Evolutionary conservation across 83 land plant genomes (phyloP), one percentile per base, ranked within the genome.

Genomic region (Larix sibirica): DNA sequence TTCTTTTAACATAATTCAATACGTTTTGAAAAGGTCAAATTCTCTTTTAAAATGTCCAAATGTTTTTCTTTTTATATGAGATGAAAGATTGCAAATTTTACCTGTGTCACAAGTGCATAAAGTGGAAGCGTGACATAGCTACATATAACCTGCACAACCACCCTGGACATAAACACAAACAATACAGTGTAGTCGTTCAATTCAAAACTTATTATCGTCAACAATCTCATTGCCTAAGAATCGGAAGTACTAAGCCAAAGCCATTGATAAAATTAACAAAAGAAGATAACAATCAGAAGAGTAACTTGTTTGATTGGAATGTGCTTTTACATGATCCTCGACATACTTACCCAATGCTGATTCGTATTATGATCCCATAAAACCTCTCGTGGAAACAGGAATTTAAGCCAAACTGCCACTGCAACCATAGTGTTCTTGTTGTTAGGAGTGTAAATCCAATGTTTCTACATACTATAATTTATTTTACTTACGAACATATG

Each of bases 101-200:
- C 89, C 91, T 89, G 89, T 33, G 89, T 81, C 0, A 89, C 89
- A 0, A 89, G 77, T 10, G 88, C 91, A 82, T 89, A 89, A 3
- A 84, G 82, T 33, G 91, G 91, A 5, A 89, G 84, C 64, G 91
- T 89, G 21, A 82, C 74, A 59, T 86, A 84, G 82, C 91, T 79
- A 80, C 86, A 84, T 4, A 86, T 54, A 36, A 89, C 18, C 69
- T 86, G 84, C 42, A 83, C 77, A 6, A 69, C 12, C 13, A 79
- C 62, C 56, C 85, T 85, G 80, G 2, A 78, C 10, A 85, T 13
- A 33, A 85, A 56, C 62, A 70, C 84, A 28, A 13, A 89, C 4
- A 16, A 77, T 63, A 0, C 36, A 23, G 1, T 40, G 3, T 67
- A 85, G 26, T 14, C 81, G 81, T 14, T 83, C 82, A 70, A 62